Evolutionary conservation across 805 yeast genomes (phyloP).

Genomic region (Sugiyamaella lignohabitans): DNA sequence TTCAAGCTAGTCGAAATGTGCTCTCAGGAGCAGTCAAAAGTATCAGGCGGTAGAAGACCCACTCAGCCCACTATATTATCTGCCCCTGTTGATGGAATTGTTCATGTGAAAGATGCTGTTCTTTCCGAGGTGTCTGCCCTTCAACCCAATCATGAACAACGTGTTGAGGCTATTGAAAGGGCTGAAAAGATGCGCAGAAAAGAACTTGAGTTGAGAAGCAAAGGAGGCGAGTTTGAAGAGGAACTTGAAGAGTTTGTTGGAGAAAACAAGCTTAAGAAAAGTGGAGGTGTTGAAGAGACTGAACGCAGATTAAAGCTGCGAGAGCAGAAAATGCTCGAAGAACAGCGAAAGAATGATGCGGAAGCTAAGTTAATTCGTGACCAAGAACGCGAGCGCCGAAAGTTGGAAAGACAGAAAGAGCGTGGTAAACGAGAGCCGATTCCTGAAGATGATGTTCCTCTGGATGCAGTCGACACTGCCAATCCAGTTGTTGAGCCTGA

Average conservation of each 20-base stretch:
- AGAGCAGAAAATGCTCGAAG: slow-evolving; percentile 63
- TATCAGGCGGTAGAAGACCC: slow-evolving; percentile 30
- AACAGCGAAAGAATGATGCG: slow-evolving; percentile 25
- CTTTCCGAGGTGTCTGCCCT: slow-evolving; percentile 71
- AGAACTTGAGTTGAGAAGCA: slow-evolving; percentile 50
- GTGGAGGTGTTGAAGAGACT: slow-evolving; percentile 86
- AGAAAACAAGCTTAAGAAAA: slow-evolving; percentile 63
- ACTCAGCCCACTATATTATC: slow-evolving; percentile 29
- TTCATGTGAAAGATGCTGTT: slow-evolving; percentile 52
- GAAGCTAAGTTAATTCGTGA: slow-evolving; percentile 20
- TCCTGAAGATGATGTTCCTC: slow-evolving; percentile 11
- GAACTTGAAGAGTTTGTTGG: slow-evolving; percentile 83
- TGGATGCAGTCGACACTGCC: not conserved
- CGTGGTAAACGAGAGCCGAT: slow-evolving; percentile 13
- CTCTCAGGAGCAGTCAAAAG: slow-evolving; percentile 65
- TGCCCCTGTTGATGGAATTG: slow-evolving; percentile 26
- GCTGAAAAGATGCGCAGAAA: slow-evolving; percentile 77
- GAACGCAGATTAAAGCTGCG: slow-evolving; percentile 62
- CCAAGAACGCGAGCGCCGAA: slow-evolving; percentile 12
- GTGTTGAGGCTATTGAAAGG: slow-evolving; percentile 81
- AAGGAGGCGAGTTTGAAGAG: slow-evolving; percentile 64
- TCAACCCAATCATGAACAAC: slow-evolving; percentile 73
- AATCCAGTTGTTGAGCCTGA: not conserved
- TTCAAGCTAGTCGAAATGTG: slow-evolving; percentile 75
- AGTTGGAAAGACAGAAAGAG: slow-evolving; percentile 10